phyloP scores from a whole-genome alignment of 139 green algal genomes.

The Chlamydomonas eustigma region DNA sequence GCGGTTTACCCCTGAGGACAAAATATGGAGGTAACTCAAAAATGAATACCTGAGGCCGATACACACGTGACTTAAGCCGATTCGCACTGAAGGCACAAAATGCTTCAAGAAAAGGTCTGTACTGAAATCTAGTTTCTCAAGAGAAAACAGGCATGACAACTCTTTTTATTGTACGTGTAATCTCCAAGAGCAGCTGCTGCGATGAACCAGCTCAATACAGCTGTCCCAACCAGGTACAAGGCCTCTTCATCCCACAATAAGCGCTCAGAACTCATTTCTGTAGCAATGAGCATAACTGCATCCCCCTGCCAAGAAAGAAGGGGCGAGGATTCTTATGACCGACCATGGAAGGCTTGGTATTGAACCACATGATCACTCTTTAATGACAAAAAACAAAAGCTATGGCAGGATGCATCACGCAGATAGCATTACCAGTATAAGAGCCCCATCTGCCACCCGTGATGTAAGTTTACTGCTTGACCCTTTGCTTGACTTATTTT shows the following conservation, averaged over 20 bases:
- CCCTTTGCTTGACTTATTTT: no score
- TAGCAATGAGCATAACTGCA: conserved; percentile 11
- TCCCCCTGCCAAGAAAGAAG: no score
- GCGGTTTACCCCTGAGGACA: background rate
- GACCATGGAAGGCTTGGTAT: no score
- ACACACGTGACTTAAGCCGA: no score
- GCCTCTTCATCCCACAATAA: conserved; percentile 6
- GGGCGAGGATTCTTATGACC: no score
- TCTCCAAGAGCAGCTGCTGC: conserved; percentile 4
- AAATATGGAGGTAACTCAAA: background rate
- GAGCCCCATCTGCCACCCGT: no score
- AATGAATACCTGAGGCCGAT: background rate
- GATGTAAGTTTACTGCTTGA: no score
- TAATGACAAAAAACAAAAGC: no score
- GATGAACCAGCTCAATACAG: conserved; percentile 5
- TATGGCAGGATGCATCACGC: no score
- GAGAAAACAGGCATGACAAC: background rate
- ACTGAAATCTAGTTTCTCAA: background rate
- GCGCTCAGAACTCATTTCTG: background rate
- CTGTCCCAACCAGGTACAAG: background rate
- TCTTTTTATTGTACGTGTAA: background rate
- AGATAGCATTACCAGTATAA: no score
- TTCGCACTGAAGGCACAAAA: background rate
- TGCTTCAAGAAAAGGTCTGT: background rate
- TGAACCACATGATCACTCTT: no score